Conservation (phyloP, 2,329 filamentous ascomycete genomes). For the Aspergillus nomiae region DNA sequence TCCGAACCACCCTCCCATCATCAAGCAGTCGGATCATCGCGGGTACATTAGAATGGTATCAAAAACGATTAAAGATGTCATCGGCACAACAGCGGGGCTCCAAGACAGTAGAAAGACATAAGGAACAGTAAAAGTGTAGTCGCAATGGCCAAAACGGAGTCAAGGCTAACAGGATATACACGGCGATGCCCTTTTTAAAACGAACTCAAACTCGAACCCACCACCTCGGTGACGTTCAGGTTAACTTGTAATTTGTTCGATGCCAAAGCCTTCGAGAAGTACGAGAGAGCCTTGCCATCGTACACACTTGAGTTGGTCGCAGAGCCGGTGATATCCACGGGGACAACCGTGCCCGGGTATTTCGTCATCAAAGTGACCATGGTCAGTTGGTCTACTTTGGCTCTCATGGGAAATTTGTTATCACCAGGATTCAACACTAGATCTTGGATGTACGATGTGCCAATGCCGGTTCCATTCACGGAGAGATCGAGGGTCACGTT, state of each 20-base stretch:
- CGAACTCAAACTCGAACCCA: background rate
- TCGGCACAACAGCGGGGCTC: background rate
- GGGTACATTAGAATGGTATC: conserved; percentile 1
- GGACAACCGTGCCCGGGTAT: conserved; percentile 52
- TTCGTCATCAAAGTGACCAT: conserved; percentile 34
- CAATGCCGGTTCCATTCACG: conserved; percentile 51
- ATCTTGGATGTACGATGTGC: conserved; percentile 52
- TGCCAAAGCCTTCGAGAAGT: conserved; percentile 56
- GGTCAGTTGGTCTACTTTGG: conserved; percentile 48
- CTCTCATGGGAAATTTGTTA: conserved; percentile 55
- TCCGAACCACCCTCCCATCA: background rate
- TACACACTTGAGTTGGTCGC: conserved; percentile 47
- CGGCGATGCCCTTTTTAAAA: background rate
- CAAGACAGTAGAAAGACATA: background rate
- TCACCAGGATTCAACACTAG: conserved; percentile 57
- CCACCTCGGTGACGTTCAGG: conserved; percentile 40
- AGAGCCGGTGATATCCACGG: conserved; percentile 51
- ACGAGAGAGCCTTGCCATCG: conserved; percentile 53
- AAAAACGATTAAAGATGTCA: background rate
- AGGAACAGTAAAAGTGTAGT: conserved; percentile 2
- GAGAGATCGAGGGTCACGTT: conserved; percentile 59
- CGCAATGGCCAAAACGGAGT: background rate
- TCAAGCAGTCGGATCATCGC: background rate
- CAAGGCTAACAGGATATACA: background rate
- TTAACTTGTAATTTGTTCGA: conserved; percentile 48